A percentile compares a stretch with the other conserved stretches of the same genome.
These are phyloP conservation scores for Globisporangium iwayamae DNA, from an alignment of 352 stramenopile genomes.

Conservation along the genomic window DNA sequence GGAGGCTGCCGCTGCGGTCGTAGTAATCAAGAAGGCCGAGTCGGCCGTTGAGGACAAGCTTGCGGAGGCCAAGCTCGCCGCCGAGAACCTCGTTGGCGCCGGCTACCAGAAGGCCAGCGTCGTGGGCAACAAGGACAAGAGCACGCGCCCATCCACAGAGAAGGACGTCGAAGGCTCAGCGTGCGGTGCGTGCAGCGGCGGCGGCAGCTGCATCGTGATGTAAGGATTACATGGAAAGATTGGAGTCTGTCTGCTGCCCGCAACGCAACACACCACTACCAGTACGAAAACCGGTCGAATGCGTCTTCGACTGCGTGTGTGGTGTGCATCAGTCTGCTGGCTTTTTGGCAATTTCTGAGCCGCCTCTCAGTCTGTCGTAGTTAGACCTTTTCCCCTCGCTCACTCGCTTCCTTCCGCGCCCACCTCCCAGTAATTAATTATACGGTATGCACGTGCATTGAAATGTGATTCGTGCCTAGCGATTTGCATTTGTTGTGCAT, in stretches of 20 bases:
- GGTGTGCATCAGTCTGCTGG: neutral
- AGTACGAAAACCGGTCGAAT: neutral
- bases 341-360: constrained; percentile 13
- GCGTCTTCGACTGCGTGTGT: constrained; percentile 4
- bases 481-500: neutral
- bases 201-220: constrained; percentile 46
- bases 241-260: neutral
- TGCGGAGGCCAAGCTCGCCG: constrained; percentile 41
- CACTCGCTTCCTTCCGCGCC: neutral
- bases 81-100: constrained; percentile 57
- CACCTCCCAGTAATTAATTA: constrained; percentile 14
- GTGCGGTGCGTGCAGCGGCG: constrained; percentile 42
- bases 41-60: constrained; percentile 20
- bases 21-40: constrained; percentile 23
- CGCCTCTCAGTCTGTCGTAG: constrained; percentile 6
- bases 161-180: constrained; percentile 49
- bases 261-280: neutral
- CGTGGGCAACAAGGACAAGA: constrained; percentile 44
- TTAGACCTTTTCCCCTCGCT: constrained; percentile 4
- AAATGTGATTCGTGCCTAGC: neutral
- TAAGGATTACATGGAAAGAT: constrained; percentile 25
- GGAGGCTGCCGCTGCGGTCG: constrained; percentile 17
- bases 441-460: constrained; percentile 12
- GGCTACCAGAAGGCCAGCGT: constrained; percentile 75
- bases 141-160: constrained; percentile 25